Evolutionary conservation across 2,329 filamentous ascomycete species (phyloP), one percentile per base, ranked within the genome.

Genomic region (Colletotrichum sansevieriae): DNA sequence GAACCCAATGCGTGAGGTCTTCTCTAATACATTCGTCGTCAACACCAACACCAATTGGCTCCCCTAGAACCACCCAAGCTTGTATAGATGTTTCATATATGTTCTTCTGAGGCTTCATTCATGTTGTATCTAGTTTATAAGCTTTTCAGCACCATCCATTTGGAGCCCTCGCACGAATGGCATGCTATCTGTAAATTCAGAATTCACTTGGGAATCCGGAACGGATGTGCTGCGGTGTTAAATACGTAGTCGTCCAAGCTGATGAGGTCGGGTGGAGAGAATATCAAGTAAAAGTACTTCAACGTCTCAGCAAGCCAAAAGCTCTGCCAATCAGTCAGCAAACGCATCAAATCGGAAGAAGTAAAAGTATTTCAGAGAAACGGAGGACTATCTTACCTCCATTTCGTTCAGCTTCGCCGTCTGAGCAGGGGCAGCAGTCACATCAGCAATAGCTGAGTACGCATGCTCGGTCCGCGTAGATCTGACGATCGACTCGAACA

Each of bases 221-320:
- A 75, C 0, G 84, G 84, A 71, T 87, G 84, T 2, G 83, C 85
- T 73, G 86, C 85, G 0, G 85, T 87, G 63, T 86, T 87, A 37
- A 90, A 77, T 44, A 93, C 89, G 76, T 83, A 93, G 9, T 92
- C 85, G 76, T 94, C 91, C 74, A 93, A 77, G 74, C 84, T 91
- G 46, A 92, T 82, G 35, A 89, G 73, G n/a, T 86, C 83, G 0
- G 89, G 87, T 15, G 90, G 85, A 22, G 87, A 88, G 72, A 93
- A 94, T 33, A 93, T 85, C 57, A 93, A 76, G 72, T 91, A 94
- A 65, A 92, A 92, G 71, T 93, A 93, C 78, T 93, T 93, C 68
- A 93, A 78, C 15, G 91, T 94, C 80, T 93, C 91, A 0, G 88
- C 88, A 73, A 91, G 80, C 89, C 91, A 94, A 73, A 92, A 93